Evolutionary conservation across 2,329 filamentous ascomycete species (phyloP).

Genomic region (Pestalotiopsis sp.): DNA sequence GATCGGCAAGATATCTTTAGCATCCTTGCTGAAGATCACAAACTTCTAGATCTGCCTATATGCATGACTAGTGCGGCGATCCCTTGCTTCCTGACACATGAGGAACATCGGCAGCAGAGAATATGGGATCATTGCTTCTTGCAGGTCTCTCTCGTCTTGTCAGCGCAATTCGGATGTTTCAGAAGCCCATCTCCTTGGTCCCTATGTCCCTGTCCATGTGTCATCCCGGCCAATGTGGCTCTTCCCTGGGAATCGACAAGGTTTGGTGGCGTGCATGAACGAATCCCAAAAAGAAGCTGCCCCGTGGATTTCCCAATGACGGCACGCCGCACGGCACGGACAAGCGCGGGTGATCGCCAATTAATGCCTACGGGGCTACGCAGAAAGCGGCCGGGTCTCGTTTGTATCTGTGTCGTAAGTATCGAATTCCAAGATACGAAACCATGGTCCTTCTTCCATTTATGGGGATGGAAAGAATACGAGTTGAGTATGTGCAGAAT

Average conservation of each 20-base stretch:
- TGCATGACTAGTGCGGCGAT: background rate
- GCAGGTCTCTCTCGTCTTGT: background rate
- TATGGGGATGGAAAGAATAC: too few relatives aligned
- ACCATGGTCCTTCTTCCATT: too few relatives aligned
- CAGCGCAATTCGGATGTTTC: background rate
- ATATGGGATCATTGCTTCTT: background rate
- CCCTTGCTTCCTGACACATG: background rate
- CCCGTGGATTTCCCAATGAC: background rate
- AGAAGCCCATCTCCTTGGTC: background rate
- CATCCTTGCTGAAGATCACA: background rate
- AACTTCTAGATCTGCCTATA: background rate
- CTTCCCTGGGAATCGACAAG: background rate
- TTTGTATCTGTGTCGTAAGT: too few relatives aligned
- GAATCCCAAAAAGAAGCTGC: background rate
- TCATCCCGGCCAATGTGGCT: background rate
- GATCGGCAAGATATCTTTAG: background rate
- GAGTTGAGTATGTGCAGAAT: too few relatives aligned
- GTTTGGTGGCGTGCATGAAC: conserved; percentile 4
- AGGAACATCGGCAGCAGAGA: background rate
- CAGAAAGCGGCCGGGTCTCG: background rate
- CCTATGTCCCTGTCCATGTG: background rate
- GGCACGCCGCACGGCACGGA: background rate
- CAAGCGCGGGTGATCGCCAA: background rate
- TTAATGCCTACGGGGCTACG: background rate
- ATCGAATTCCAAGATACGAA: too few relatives aligned